Evolutionary conservation across 78 protist genomes (phyloP).

Genomic region (Dictyostelium purpureum): DNA sequence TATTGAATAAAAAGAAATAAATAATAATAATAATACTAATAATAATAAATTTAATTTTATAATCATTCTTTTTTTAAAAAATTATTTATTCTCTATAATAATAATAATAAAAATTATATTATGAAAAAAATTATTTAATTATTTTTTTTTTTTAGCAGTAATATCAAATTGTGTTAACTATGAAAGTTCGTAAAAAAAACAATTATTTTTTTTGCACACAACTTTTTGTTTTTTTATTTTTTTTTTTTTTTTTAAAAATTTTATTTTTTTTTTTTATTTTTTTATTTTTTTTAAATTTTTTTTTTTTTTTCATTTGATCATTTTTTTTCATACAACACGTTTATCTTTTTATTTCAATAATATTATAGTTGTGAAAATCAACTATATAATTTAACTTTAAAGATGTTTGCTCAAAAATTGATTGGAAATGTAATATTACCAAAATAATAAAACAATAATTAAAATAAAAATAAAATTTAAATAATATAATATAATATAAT

Average conservation of each 20-base stretch:
- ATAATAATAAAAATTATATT: no score
- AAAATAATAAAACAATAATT: no score
- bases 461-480: no score
- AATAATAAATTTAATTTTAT: background rate
- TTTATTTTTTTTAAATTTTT: background rate
- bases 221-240: background rate
- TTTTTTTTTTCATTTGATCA: background rate
- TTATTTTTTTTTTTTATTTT: background rate
- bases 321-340: no score
- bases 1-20: no score
- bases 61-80: background rate
- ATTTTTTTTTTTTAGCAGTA: no score
- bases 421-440: background rate
- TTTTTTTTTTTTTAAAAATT: background rate
- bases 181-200: background rate
- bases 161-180: no score
- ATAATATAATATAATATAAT: no score
- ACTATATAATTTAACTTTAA: no score
- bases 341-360: background rate
- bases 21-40: no score
- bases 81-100: no score
- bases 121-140: no score
- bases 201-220: background rate
- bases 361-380: background rate
- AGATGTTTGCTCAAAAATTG: constrained; percentile 2